phyloP scores from a whole-genome alignment of 148 eudicot species.

The Beta vulgaris region DNA sequence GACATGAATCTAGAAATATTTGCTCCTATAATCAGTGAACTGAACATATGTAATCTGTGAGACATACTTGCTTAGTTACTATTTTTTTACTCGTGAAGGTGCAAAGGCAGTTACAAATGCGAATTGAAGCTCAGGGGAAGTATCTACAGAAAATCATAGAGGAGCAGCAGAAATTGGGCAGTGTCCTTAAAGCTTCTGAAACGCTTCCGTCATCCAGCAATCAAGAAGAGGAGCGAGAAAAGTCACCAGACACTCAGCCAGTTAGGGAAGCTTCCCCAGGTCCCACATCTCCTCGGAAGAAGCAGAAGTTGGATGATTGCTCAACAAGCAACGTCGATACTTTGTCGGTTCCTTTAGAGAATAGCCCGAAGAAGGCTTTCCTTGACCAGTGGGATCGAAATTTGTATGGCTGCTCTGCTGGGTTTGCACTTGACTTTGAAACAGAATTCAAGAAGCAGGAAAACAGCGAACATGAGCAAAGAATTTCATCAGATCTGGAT shows the following conservation, averaged over 20 bases:
- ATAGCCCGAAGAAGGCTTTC: conserved; percentile 22
- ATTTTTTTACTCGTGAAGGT: conserved; percentile 39
- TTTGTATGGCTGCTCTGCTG: conserved; percentile 25
- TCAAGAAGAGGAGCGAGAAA: conserved; percentile 22
- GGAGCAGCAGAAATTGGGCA: conserved; percentile 68
- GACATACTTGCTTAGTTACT: background rate
- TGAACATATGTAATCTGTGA: background rate
- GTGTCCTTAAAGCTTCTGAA: conserved; percentile 39
- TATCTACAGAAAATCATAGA: conserved; percentile 86
- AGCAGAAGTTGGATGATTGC: conserved; percentile 41
- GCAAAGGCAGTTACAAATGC: conserved; percentile 81
- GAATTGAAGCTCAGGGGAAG: conserved; percentile 89
- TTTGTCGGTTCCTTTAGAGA: conserved; percentile 13
- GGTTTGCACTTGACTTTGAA: conserved; percentile 34
- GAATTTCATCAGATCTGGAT: conserved; percentile 13
- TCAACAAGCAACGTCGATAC: conserved; percentile 21
- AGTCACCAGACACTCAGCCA: conserved; percentile 31
- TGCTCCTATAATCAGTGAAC: background rate
- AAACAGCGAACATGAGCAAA: conserved; percentile 18
- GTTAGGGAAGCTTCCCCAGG: conserved; percentile 31
- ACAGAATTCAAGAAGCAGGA: conserved; percentile 34
- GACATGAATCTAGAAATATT: background rate
- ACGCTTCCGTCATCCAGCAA: conserved; percentile 30
- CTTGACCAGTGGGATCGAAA: conserved; percentile 30
- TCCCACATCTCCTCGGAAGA: conserved; percentile 44